Evolutionary conservation across 2,329 filamentous ascomycete species (phyloP).

Genomic region (Bipolaris gigantea): DNA sequence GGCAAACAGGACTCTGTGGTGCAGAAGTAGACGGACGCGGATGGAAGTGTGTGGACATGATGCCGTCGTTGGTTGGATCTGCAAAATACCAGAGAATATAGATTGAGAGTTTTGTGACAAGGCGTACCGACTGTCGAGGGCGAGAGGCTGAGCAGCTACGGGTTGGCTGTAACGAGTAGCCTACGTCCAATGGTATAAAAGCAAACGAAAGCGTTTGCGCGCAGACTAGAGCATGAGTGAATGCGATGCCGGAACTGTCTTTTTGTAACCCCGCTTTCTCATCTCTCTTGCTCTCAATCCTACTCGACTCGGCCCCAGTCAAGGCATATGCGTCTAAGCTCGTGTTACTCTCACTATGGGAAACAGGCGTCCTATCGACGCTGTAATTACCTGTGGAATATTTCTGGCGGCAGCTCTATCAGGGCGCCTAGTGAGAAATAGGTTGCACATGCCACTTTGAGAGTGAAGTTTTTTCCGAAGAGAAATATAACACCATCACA

Average conservation of each 20-base stretch:
- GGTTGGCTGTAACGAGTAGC: neutral
- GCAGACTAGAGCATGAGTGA: neutral
- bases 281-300: too few relatives aligned
- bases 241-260: neutral
- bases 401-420: too few relatives aligned
- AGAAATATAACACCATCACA: neutral
- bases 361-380: too few relatives aligned
- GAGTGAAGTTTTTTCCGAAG: neutral
- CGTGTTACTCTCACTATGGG: too few relatives aligned
- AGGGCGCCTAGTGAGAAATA: neutral
- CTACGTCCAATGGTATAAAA: neutral
- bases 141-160: neutral
- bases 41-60: conserved; percentile 8
- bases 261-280: neutral
- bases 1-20: conserved; percentile 12
- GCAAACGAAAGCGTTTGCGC: neutral
- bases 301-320: too few relatives aligned
- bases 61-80: neutral
- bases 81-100: neutral
- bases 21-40: conserved; percentile 16
- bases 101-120: neutral
- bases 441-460: neutral
- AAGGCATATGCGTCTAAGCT: too few relatives aligned
- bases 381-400: too few relatives aligned
- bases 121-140: neutral